Base-by-base conservation (phyloP, 345 rosid species). In the Salix arbutifolia region DNA sequence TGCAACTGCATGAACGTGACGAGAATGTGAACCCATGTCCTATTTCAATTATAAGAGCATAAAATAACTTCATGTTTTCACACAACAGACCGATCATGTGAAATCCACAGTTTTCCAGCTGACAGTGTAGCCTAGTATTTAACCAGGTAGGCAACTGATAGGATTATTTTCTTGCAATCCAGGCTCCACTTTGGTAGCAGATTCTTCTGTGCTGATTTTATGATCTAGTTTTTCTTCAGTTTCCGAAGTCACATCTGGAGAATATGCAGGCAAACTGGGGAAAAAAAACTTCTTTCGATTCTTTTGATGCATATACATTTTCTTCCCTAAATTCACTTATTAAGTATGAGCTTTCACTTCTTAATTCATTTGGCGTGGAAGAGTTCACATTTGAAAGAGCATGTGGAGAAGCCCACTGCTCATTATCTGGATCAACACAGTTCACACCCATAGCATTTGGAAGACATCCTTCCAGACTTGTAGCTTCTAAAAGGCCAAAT, bases 31-130 rank as follows among this genome's bases (percentile, higher is more conserved):
- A 73, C 50, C 80, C 58, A 72, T 72, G 76, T 48, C 66, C 77
- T 75, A 31, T 74, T 71, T 67, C 70, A 33, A 42, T 23, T 19
- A 64, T 65, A 67, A 72, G 25, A 52, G 66, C 16, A 65, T 52
- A 66, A 71, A 71, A 65, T 46, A 17, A 33, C 8, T 66, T 60
- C 65, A 44, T n/a, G 28, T 40, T 73, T 31, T 61, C 37, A 67
- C 21, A 50, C 60, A 23, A 71, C 81, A 72, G 53, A 52, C 91
- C 62, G 79, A 96, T 97, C 86, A 97, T 92, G 83, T 91, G 89
- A 85, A 96, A 92, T 71, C 97, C 98, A 73, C 85, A 87, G 31
- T 84, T 89, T 71, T 93, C 95, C 58, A 96, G 81, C 83, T 86
- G 91, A 77, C 50, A 61, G 74, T 73, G 73, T 38, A 85, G 92